Base-by-base conservation (phyloP, 306 rosid species). In the Prosopis cineraria region DNA sequence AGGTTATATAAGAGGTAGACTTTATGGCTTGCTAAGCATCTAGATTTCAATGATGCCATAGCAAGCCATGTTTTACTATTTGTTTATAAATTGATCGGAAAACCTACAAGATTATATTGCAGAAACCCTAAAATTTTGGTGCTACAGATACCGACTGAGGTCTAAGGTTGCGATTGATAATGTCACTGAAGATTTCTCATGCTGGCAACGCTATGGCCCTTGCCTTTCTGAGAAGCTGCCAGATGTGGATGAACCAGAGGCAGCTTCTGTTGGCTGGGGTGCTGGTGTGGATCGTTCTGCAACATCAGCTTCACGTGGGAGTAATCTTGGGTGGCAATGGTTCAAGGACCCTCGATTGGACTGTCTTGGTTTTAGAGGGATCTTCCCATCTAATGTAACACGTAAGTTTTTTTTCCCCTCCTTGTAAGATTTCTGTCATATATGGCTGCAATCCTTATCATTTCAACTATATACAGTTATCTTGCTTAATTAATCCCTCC, bases 151-250 rank as follows among this genome's bases (percentile, higher is more conserved):
- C 74, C 90, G 98, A 19, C 69, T 95, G 88, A 92, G 98, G 90
- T 85, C 98, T 36, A 92, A 95, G 93, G 98, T 95, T 83, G 97
- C 92, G 80, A 95, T 92, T 85, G 98, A 95, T 66, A 83, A 91
- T 84, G 84, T 92, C 63, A 80, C 89, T 22, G 78, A 74, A 25
- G 90, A 89, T 20, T 92, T 88, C 81, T 82, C 85, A 31, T 95
- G 98, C 82, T 95, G 98, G 98, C 98, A 95, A 84, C 85, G 88
- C 27, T 95, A 78, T 80, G 93, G 95, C 77, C 74, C 79, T 79
- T 80, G 84, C 41, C 80, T 87, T 72, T 70, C 83, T 22, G 77
- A 74, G 73, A 85, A 77, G 39, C 69, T 81, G 41, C 84, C 86
- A 11, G 40, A 87, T 50, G 81, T 19, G 12, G 95, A 85, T 78